Base-by-base conservation (phyloP, 352 stramenopile genomes). In the Globisporangium yorkense region DNA sequence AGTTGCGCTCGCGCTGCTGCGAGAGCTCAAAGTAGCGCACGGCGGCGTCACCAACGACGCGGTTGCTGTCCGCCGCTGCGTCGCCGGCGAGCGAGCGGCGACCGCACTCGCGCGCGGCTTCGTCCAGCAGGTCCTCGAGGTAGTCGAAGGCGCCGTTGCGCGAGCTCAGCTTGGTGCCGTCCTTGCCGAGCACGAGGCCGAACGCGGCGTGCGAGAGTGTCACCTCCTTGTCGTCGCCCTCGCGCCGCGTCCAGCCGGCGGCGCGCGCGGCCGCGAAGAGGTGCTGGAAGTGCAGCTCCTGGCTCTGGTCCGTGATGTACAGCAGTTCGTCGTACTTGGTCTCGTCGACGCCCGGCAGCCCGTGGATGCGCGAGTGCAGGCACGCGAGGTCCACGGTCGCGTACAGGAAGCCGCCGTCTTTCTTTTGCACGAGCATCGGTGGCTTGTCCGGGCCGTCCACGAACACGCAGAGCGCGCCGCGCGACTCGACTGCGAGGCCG, bases 1-100 rank as follows among this genome's bases (percentile, higher is more conserved):
- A 92, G 64, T 89, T 91, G 55, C 80, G 73, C 56, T 90, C 81
- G 37, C 80, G 85, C 53, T 92, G 83, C 59, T 94, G 85, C 18
- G 82, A 78, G 24, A 94, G 62, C 51, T 94, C 85, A 57, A 92
- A 94, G 60, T 92, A 94, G 12, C 80, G 80, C 57, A 92, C 82
- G 9, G 84, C 81, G 1, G 80, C 82, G 55, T 94, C 82, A 35
- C 84, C 82, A 46, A 92, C 74, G 27, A 74, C 69, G 21, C 66
- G 69, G 55, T 89, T 86, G 21, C 21, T 24, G 21, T 24, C 21
- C 21, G 21, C 21, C 21, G 21, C 21, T 24, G 21, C 21, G 9
- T 72, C 72, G 12, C 63, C 70, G 9, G 72, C 61, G 20, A 92
- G 68, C 3, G 84, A 83, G 39, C 81, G 80, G 27, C 73, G 69